Conservation (phyloP, 2,329 filamentous ascomycete genomes). For the Bipolaris gigantea region DNA sequence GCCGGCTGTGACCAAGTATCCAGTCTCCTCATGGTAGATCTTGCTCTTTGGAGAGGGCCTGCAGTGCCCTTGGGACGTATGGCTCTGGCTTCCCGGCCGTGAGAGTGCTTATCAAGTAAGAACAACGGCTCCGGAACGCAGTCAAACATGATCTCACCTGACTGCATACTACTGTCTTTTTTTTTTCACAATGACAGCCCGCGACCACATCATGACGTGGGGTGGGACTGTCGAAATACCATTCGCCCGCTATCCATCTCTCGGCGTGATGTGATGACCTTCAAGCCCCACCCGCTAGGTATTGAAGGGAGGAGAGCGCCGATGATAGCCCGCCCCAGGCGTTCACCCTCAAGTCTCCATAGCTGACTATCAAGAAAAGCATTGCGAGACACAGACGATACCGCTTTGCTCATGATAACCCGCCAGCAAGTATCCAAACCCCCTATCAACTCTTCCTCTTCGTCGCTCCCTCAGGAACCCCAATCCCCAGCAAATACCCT, state of each 20-base stretch:
- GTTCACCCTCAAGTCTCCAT: not conserved
- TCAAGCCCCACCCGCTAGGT: not conserved
- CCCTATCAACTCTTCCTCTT: not conserved
- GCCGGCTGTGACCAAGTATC: not conserved
- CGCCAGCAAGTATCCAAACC: not conserved
- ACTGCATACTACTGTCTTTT: not conserved
- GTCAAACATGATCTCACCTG: not conserved
- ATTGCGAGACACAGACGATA: not conserved
- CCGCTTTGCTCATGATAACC: not conserved
- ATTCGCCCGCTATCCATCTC: not conserved
- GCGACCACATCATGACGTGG: not conserved
- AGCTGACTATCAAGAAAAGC: not conserved
- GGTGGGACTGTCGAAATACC: not conserved
- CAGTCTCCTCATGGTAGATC: not conserved
- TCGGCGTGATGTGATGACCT: not conserved
- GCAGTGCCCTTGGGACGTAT: not conserved
- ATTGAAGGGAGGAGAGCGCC: not conserved
- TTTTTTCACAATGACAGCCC: not conserved
- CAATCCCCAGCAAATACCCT: conserved; percentile 43
- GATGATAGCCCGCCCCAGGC: conserved; percentile 1
- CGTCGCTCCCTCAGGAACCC: conserved; percentile 14
- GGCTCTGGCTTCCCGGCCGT: not conserved
- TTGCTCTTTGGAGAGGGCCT: not conserved
- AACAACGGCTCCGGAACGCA: not conserved
- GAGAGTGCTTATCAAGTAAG: not conserved